Conservation (phyloP, 495 filamentous ascomycete species). For the Tuber magnatum region DNA sequence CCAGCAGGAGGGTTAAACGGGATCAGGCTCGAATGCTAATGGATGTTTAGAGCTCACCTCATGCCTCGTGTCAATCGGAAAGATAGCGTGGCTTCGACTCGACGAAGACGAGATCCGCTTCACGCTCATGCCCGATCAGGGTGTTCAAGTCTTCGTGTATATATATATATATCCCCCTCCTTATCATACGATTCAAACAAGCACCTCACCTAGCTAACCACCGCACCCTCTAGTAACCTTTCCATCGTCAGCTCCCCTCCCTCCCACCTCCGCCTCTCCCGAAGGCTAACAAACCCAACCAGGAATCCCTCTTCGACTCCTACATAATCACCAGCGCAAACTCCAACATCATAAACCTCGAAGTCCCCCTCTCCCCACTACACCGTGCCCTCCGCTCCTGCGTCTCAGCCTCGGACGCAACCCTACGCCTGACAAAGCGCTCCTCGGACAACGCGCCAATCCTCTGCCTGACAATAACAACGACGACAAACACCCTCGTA, state of each 20-base stretch:
- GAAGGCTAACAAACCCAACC: constrained; percentile 9
- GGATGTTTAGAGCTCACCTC: constrained; percentile 62
- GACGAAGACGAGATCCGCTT: constrained; percentile 80
- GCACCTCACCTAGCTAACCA: background rate
- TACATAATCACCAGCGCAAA: constrained; percentile 81
- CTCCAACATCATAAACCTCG: constrained; percentile 86
- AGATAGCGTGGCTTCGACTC: constrained; percentile 88
- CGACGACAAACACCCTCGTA: constrained; percentile 51
- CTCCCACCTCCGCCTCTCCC: background rate
- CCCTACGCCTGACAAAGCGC: constrained; percentile 85
- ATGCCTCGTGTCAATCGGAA: constrained; percentile 78
- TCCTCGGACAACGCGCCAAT: constrained; percentile 63
- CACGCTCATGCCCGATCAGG: constrained; percentile 86
- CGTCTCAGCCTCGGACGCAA: constrained; percentile 63
- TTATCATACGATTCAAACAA: constrained; percentile 1
- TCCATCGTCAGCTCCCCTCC: constrained; percentile 9
- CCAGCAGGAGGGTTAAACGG: background rate
- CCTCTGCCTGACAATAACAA: constrained; percentile 74
- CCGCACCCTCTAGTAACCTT: constrained; percentile 7
- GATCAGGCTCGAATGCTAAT: constrained; percentile 1
- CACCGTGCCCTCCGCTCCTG: constrained; percentile 82
- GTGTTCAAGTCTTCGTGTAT: constrained; percentile 96
- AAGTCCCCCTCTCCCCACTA: constrained; percentile 73
- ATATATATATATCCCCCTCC: constrained; percentile 39
- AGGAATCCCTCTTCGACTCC: constrained; percentile 81